Conservation (phyloP, 495 filamentous ascomycete species). For the Lichenothelia convexa region DNA sequence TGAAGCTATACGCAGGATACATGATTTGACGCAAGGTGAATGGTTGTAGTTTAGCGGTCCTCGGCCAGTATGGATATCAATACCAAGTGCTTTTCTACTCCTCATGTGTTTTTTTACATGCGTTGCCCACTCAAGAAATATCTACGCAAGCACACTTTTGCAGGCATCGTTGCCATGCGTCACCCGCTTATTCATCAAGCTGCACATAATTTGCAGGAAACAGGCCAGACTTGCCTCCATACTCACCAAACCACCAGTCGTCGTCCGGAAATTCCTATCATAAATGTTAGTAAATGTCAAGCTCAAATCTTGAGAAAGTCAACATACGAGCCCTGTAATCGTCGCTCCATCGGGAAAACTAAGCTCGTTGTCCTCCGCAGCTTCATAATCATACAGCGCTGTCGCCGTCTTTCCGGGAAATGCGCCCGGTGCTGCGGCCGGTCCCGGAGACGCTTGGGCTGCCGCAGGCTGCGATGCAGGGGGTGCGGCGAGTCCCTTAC, state of each 20-base stretch:
- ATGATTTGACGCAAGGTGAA: too few relatives aligned
- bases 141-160: too few relatives aligned
- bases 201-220: constrained; percentile 43
- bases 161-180: too few relatives aligned
- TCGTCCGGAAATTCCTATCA: constrained; percentile 88
- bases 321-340: constrained; percentile 45
- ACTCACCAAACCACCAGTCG: constrained; percentile 94
- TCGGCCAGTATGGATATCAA: too few relatives aligned
- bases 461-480: constrained; percentile 12
- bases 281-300: constrained; percentile 3
- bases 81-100: too few relatives aligned
- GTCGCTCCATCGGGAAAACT: constrained; percentile 80
- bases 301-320: constrained; percentile 1
- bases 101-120: too few relatives aligned
- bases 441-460: constrained; percentile 15
- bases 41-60: too few relatives aligned
- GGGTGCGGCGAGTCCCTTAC: constrained; percentile 3
- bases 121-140: too few relatives aligned
- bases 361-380: constrained; percentile 91
- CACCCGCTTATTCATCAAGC: constrained; percentile 18
- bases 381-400: constrained; percentile 91
- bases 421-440: constrained; percentile 18
- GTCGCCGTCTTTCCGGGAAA: constrained; percentile 44
- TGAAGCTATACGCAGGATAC: too few relatives aligned
- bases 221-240: constrained; percentile 59